Evolutionary conservation across 148 eudicot genomes (phyloP).

Genomic region (Spergularia bocconei): DNA sequence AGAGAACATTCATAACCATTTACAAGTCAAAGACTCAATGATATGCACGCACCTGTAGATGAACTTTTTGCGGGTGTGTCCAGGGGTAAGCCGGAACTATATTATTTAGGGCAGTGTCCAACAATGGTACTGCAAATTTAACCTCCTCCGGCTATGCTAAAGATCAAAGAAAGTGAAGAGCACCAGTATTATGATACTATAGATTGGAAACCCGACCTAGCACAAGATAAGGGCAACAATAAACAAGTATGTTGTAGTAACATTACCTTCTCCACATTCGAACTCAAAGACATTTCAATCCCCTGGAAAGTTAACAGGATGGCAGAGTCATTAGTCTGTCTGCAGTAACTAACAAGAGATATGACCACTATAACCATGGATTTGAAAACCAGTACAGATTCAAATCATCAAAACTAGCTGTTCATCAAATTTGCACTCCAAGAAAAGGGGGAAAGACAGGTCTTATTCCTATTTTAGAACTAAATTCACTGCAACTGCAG

Average conservation of each 20-base stretch:
- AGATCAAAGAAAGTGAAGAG: conserved; percentile 32
- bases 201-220: not conserved
- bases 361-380: not conserved
- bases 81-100: conserved; percentile 69
- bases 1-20: not conserved
- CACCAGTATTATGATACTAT: conserved; percentile 29
- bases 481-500: not conserved
- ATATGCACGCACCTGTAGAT: conserved; percentile 59
- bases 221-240: not conserved
- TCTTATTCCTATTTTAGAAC: not conserved
- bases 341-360: not conserved
- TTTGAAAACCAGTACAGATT: not conserved
- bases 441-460: not conserved
- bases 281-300: conserved; percentile 73
- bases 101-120: conserved; percentile 71
- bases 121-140: conserved; percentile 79
- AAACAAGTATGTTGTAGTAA: not conserved
- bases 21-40: not conserved
- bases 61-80: conserved; percentile 78
- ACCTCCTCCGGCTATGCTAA: conserved; percentile 92
- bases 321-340: not conserved
- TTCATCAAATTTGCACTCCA: not conserved
- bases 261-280: conserved; percentile 77
- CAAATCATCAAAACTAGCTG: not conserved
- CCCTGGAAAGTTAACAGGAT: conserved; percentile 49